Base-by-base conservation (phyloP, 768 basidiomycete genomes). In the Calocera cornea region DNA sequence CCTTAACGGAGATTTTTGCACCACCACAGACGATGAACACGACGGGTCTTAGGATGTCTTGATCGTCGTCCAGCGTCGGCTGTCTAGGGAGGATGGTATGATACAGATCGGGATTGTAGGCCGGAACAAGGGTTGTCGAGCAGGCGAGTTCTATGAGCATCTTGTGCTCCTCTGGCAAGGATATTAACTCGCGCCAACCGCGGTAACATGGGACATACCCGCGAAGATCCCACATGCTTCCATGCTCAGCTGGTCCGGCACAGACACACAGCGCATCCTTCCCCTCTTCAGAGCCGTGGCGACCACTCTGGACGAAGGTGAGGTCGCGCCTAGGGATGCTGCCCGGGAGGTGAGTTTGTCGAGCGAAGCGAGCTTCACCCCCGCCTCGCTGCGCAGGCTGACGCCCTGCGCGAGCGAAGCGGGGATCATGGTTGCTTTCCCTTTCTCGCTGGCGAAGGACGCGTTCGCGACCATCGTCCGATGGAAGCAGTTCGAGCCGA, bases 21-120 rank as follows among this genome's bases (percentile, higher is more conserved):
- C 90, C 89, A 7, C 86, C 84, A 68, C 87, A 88, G 3, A 87
- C 83, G 60, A 89, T 79, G 74, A 87, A 87, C 1, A 88, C 83
- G n/a, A 86, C 78, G 0, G 75, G 66, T 19, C 38, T 12, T 10
- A 10, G 54, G 60, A 12, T 66, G 16, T 60, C 31, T 7, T 2
- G 24, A 27, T 64, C 71, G 74, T n/a, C 63, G 69, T 41, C 72
- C 66, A n/a, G 72, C 73, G 29, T 74, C 67, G 31, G 68, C 40
- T 50, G 71, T 75, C 40, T 70, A 70, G 81, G 79, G 1, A 86
- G 77, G 24, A 87, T 69, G 54, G 74, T 80, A 67, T 82, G 75
- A 72, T 90, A 84, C 33, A 90, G 76, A 2, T 76, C 74, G 1
- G 76, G 79, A 34, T 81, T 81, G 72, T 90, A 91, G 1, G 84